A percentile compares a stretch with the other conserved stretches of the same genome.
phyloP scores from a whole-genome alignment of 164 flowering plant species.

The Vitis riparia region DNA sequence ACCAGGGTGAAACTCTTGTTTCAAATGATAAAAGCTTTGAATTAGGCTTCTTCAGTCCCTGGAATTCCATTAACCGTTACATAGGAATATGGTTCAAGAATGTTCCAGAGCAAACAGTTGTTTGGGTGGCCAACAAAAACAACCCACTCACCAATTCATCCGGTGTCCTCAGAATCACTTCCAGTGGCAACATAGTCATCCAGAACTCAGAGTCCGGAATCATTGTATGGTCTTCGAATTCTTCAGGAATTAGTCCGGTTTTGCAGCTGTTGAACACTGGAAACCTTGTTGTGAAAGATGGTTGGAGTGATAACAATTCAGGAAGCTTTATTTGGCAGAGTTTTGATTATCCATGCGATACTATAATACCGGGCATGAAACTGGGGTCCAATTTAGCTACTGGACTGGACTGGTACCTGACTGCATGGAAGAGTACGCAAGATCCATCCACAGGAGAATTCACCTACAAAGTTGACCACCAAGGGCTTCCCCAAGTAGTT shows the following conservation, averaged over 20 bases:
- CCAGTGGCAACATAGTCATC: conserved; percentile 8
- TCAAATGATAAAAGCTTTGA: conserved; percentile 4
- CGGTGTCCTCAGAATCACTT: conserved; percentile 4
- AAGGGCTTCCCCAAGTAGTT: conserved; percentile 7
- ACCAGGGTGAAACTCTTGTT: neutral
- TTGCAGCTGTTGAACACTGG: conserved; percentile 18
- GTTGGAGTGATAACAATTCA: neutral
- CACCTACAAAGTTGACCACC: conserved; percentile 4
- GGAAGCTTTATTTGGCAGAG: conserved; percentile 16
- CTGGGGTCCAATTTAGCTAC: conserved; percentile 13
- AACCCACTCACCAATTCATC: conserved; percentile 11
- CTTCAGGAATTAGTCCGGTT: neutral
- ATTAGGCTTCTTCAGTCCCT: conserved; percentile 28
- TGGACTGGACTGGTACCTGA: conserved; percentile 7
- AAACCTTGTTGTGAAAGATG: conserved; percentile 19
- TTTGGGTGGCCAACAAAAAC: conserved; percentile 29
- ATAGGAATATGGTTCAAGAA: conserved; percentile 25
- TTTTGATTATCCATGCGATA: conserved; percentile 19
- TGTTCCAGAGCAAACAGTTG: conserved; percentile 9
- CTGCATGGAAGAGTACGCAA: conserved; percentile 29
- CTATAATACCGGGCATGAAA: conserved; percentile 25
- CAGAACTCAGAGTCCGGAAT: neutral
- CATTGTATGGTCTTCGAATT: conserved; percentile 18
- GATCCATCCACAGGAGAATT: conserved; percentile 33
- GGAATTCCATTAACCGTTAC: conserved; percentile 7